Conservation (phyloP, 2,329 filamentous ascomycete genomes). For the Fusarium secorum region DNA sequence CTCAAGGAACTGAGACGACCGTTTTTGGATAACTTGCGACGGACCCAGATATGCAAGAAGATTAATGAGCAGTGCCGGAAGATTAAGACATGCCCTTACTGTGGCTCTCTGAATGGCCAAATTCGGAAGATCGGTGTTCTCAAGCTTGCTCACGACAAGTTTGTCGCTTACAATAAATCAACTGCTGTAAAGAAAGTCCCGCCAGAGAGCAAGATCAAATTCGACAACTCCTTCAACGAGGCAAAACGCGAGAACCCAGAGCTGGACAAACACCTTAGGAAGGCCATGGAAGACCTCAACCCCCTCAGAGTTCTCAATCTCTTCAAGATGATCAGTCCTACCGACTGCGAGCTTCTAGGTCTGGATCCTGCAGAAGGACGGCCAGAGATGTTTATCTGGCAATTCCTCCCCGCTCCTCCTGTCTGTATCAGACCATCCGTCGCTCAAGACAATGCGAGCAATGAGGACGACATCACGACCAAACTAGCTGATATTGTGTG, state of each 20-base stretch:
- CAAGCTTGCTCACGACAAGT: slow-evolving; percentile 95
- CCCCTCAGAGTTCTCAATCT: slow-evolving; percentile 88
- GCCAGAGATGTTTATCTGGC: slow-evolving; percentile 98
- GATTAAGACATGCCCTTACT: slow-evolving; percentile 81
- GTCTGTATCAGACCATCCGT: slow-evolving; percentile 95
- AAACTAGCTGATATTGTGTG: slow-evolving; percentile 97
- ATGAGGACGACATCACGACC: slow-evolving; percentile 94
- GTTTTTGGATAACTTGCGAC: slow-evolving; percentile 84
- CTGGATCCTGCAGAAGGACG: slow-evolving; percentile 86
- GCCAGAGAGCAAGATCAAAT: slow-evolving; percentile 81
- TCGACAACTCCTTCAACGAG: slow-evolving; percentile 84
- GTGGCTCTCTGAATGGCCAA: slow-evolving; percentile 83
- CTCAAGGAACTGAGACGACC: slow-evolving; percentile 83
- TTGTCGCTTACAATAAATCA: slow-evolving; percentile 85
- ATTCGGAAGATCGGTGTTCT: slow-evolving; percentile 93
- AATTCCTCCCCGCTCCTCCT: slow-evolving; percentile 91
- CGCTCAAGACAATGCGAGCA: slow-evolving; percentile 89
- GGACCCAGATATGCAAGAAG: slow-evolving; percentile 83
- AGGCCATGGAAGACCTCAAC: slow-evolving; percentile 93
- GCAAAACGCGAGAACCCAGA: slow-evolving; percentile 82
- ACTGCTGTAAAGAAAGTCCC: slow-evolving; percentile 84
- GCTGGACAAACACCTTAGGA: slow-evolving; percentile 88
- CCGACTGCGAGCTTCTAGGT: slow-evolving; percentile 90
- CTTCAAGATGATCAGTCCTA: slow-evolving; percentile 84
- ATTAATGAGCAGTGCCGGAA: slow-evolving; percentile 93